Base-by-base conservation (phyloP, 1,284 basidiomycete genomes). In the Boletus holoroseus region DNA sequence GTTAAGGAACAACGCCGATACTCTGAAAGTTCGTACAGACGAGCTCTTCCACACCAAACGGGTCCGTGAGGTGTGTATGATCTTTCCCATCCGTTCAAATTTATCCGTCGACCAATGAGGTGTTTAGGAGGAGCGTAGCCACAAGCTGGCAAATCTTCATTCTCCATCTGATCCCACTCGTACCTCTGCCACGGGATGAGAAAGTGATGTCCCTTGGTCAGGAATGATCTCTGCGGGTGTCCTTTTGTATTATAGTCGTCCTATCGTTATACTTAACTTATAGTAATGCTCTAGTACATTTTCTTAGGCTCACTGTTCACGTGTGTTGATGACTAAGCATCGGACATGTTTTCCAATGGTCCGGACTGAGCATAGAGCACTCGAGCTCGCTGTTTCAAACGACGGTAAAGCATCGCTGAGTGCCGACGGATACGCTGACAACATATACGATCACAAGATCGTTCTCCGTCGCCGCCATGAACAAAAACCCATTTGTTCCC, bases 401-500 rank as follows among this genome's bases (percentile, higher is more conserved):
- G 59, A 60, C 64, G 55, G 53, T 55, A 15, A 62, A 30, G 18
- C 47, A 46, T 42, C 39, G 27, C 31, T 48, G 34, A 46, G 9
- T 49, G 50, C 54, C 45, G 55, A 44, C 47, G 8, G 18, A 32
- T 31, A 44, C 52, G 32, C 47, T 7, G 36, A 44, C 47, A 44
- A 48, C 39, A 12, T 3, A 47, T 27, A 32, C 45, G 55, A 62
- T 62, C 20, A 3, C 32, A 34, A 45, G 47, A 59, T 61, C 54
- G 32, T 30, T 18, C 9, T 27, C 16, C 20, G 24, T 43, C 30
- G n/a, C 38, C 13, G 49, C 48, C 40, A 84, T 88, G 86, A 83
- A 88, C 72, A 88, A 88, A 72, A 88, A 88, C 67, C 86, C 85
- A 0, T 88, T 88, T 59, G 74, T 82, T 53, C 82, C 85, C 24